These are phyloP conservation scores for Schizochytrium sp. DNA, from an alignment of 108 stramenopile genomes.

Conservation along the genomic window DNA sequence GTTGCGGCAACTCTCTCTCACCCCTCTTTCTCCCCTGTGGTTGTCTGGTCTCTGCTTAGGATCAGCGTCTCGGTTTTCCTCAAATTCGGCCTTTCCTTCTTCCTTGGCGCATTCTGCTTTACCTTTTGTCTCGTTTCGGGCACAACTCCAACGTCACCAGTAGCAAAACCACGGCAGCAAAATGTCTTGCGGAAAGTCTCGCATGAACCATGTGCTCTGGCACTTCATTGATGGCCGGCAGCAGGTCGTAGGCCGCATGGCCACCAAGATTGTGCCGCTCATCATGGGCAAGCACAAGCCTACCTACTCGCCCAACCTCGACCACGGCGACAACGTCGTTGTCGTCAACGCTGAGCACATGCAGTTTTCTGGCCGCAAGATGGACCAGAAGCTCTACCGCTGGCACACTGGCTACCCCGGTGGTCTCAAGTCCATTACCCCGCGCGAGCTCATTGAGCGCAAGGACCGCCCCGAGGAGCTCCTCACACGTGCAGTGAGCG, in stretches of 20 bases:
- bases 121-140: background rate
- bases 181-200: conserved; percentile 42
- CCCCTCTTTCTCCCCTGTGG: no score
- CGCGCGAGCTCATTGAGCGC: conserved; percentile 64
- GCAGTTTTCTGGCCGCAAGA: conserved; percentile 72
- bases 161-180: conserved; percentile 1
- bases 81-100: no score
- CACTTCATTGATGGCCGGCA: conserved; percentile 38
- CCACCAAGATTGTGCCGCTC: conserved; percentile 72
- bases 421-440: conserved; percentile 71
- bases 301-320: conserved; percentile 71
- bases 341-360: conserved; percentile 76
- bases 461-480: conserved; percentile 63
- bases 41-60: no score
- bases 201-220: conserved; percentile 22
- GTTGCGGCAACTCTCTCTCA: no score
- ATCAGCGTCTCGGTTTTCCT: no score
- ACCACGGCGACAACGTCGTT: conserved; percentile 77
- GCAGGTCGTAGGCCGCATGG: conserved; percentile 75
- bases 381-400: conserved; percentile 71
- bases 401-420: conserved; percentile 79
- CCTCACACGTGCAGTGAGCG: conserved; percentile 69
- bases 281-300: conserved; percentile 79
- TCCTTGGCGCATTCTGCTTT: no score
- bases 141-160: conserved; percentile 1